phyloP scores from a whole-genome alignment of 805 yeast species.

The Yarrowia porcina region DNA sequence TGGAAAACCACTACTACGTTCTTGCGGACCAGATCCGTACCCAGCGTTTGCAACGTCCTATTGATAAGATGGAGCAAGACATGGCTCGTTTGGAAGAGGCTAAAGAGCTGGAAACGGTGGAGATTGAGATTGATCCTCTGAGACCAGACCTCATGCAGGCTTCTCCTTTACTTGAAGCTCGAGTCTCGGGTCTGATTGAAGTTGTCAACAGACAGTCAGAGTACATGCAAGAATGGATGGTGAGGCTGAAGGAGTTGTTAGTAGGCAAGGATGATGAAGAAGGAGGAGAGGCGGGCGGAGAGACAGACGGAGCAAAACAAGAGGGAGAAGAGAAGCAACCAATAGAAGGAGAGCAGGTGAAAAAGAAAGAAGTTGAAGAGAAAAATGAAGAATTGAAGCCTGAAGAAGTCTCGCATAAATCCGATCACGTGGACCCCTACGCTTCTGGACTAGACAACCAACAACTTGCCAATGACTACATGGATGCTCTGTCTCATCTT shows the following conservation, averaged over 20 bases:
- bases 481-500: neutral
- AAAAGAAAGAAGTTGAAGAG: neutral
- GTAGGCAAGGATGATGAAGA: neutral
- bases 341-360: no score
- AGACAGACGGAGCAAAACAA: neutral
- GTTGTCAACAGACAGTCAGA: neutral
- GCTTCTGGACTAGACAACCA: slow-evolving; percentile 12
- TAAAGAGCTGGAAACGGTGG: neutral
- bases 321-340: neutral
- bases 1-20: neutral
- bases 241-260: neutral
- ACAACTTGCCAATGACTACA: neutral
- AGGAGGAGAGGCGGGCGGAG: neutral
- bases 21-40: neutral
- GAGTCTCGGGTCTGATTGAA: neutral
- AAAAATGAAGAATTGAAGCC: neutral
- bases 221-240: neutral
- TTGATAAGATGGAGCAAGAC: neutral
- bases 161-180: neutral
- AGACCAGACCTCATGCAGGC: neutral
- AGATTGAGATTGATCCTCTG: neutral
- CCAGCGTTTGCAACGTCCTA: neutral
- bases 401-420: no score
- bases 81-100: neutral
- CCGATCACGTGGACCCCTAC: neutral